These are phyloP conservation scores for Bipolaris victoriae DNA, from an alignment of 2,329 filamentous ascomycete genomes.

Conservation along the genomic window DNA sequence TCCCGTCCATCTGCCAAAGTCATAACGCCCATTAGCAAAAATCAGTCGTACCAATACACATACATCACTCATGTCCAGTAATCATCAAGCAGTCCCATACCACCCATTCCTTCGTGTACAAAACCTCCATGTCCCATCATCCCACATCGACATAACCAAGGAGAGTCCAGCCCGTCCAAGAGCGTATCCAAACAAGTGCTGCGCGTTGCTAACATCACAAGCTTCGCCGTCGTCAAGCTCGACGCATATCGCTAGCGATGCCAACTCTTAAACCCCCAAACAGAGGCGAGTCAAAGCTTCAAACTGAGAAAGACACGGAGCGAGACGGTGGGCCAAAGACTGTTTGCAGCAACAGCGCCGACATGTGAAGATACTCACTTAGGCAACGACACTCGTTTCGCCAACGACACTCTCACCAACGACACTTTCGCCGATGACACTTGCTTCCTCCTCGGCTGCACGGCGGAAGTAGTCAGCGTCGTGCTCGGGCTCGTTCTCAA, in stretches of 20 bases:
- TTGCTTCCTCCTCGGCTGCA: constrained; percentile 47
- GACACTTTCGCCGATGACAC: constrained; percentile 36
- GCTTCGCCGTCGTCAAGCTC: constrained; percentile 2
- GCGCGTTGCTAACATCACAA: background rate
- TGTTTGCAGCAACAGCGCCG: background rate
- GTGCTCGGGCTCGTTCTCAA: constrained; percentile 28
- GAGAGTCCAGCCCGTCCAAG: background rate
- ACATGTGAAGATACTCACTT: background rate
- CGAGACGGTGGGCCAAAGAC: background rate
- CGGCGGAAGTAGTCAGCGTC: constrained; percentile 48
- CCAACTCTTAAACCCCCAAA: constrained; percentile 17
- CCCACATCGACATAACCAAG: background rate
- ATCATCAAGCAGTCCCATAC: background rate
- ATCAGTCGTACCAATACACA: background rate
- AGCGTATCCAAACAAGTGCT: background rate
- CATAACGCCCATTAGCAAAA: background rate
- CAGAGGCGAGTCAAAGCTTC: constrained; percentile 20
- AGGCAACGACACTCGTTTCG: constrained; percentile 47
- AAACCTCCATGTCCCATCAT: background rate
- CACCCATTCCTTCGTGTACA: background rate
- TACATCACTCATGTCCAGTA: background rate
- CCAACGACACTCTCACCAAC: constrained; percentile 45
- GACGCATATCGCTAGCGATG: constrained; percentile 6
- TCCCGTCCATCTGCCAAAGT: background rate
- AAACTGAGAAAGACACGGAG: constrained; percentile 10